Conservation (phyloP, 257 asterid genomes). For the Ophiorrhiza pumila region DNA sequence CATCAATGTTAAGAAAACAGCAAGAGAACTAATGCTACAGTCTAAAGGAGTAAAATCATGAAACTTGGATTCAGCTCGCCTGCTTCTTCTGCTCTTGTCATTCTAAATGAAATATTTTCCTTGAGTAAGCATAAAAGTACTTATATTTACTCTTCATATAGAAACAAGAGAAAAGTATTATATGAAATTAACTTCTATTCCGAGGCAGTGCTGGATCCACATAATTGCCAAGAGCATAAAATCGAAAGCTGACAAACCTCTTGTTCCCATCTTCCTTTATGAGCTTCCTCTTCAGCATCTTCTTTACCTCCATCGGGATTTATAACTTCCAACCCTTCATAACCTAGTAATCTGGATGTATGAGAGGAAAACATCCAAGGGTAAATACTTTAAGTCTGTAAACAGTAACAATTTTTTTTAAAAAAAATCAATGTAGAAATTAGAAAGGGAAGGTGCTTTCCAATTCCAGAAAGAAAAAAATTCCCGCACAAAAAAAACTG, state of each 20-base stretch:
- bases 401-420: background rate
- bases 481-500: background rate
- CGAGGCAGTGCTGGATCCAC: background rate
- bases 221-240: background rate
- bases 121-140: background rate
- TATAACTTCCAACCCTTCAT: slow-evolving; percentile 94
- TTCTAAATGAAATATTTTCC: background rate
- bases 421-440: background rate
- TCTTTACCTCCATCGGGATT: slow-evolving; percentile 99
- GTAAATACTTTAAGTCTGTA: background rate
- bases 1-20: background rate
- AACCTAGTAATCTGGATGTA: slow-evolving; percentile 62
- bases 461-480: background rate
- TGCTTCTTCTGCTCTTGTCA: background rate
- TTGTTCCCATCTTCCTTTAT: slow-evolving; percentile 81
- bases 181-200: background rate
- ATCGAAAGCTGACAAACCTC: slow-evolving; percentile 48
- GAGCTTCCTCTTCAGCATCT: slow-evolving; percentile 97
- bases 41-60: background rate
- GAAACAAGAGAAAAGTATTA: background rate
- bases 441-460: background rate
- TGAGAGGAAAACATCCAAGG: slow-evolving; percentile 8
- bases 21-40: background rate
- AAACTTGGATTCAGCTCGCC: background rate
- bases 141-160: background rate